A percentile compares a stretch with the other conserved stretches of the same genome.
Evolutionary conservation across 140 eudicot species (phyloP).

Genomic region (Erigeron philadelphicus): DNA sequence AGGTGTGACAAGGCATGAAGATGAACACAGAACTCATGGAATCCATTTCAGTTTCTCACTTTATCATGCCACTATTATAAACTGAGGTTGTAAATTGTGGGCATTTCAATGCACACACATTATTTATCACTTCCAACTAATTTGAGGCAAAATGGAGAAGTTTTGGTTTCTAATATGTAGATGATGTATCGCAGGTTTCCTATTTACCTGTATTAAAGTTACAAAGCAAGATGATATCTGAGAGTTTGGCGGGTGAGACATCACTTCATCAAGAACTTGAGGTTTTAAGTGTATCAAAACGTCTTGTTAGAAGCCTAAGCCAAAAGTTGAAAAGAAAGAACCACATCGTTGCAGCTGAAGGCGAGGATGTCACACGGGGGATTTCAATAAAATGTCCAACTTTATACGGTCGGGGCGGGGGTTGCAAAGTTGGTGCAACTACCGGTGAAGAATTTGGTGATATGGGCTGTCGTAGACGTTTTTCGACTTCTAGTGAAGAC

Average conservation of each 20-base stretch:
- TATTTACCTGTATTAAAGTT: slow-evolving; percentile 4
- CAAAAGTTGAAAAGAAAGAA: slow-evolving; percentile 65
- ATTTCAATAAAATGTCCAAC: slow-evolving; percentile 68
- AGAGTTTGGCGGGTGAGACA: slow-evolving; percentile 45
- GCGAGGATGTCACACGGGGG: slow-evolving; percentile 47
- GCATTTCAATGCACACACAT: neutral
- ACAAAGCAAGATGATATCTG: slow-evolving; percentile 45
- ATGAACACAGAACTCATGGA: too few relatives aligned
- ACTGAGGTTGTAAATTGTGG: neutral
- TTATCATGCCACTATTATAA: neutral
- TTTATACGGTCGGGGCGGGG: slow-evolving; percentile 65
- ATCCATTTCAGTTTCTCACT: too few relatives aligned
- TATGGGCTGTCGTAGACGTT: slow-evolving; percentile 44
- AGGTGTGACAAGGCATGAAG: neutral
- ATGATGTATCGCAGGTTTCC: slow-evolving; percentile 20
- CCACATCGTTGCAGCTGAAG: slow-evolving; percentile 38
- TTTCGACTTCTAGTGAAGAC: slow-evolving; percentile 61
- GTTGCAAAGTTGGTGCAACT: slow-evolving; percentile 92
- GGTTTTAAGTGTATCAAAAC: slow-evolving; percentile 63
- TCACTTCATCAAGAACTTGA: slow-evolving; percentile 56
- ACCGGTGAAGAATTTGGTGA: slow-evolving; percentile 59
- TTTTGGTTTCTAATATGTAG: slow-evolving; percentile 13
- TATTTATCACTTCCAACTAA: neutral
- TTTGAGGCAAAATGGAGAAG: neutral
- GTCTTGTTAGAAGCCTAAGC: slow-evolving; percentile 70